Conservation (phyloP, 2,329 filamentous ascomycete species). For the Apiospora aurea region DNA sequence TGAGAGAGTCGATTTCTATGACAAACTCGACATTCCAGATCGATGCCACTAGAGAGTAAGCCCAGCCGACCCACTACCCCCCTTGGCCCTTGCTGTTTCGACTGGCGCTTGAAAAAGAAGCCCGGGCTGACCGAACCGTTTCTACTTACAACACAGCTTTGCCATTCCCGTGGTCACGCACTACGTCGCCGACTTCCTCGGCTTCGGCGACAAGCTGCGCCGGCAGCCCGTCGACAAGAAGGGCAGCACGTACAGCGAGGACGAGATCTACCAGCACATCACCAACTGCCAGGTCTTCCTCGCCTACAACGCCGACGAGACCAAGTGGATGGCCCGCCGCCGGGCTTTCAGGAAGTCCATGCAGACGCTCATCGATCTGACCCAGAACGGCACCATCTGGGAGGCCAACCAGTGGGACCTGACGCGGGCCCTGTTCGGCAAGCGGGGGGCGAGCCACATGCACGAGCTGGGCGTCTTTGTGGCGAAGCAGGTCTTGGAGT, state of each 20-base stretch:
- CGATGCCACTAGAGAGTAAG: conserved; percentile 31
- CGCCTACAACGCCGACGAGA: not conserved
- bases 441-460: conserved; percentile 22
- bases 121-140: too few species aligned
- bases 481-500: conserved; percentile 24
- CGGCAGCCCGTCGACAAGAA: conserved; percentile 62
- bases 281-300: conserved; percentile 5
- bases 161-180: conserved; percentile 39
- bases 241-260: conserved; percentile 59
- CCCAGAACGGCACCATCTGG: conserved; percentile 25
- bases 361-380: conserved; percentile 24
- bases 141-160: conserved; percentile 27
- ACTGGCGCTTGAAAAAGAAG: too few species aligned
- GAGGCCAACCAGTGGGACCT: conserved; percentile 23
- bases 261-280: conserved; percentile 57
- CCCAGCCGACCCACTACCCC: too few species aligned
- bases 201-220: conserved; percentile 47
- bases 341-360: not conserved
- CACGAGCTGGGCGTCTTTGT: conserved; percentile 27
- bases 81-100: too few species aligned
- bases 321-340: conserved; percentile 1
- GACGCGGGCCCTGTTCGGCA: conserved; percentile 17
- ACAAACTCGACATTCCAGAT: not conserved
- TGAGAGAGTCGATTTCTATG: conserved; percentile 13
- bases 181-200: conserved; percentile 42